Base-by-base conservation (phyloP, 257 asterid genomes). In the Salvia splendens region DNA sequence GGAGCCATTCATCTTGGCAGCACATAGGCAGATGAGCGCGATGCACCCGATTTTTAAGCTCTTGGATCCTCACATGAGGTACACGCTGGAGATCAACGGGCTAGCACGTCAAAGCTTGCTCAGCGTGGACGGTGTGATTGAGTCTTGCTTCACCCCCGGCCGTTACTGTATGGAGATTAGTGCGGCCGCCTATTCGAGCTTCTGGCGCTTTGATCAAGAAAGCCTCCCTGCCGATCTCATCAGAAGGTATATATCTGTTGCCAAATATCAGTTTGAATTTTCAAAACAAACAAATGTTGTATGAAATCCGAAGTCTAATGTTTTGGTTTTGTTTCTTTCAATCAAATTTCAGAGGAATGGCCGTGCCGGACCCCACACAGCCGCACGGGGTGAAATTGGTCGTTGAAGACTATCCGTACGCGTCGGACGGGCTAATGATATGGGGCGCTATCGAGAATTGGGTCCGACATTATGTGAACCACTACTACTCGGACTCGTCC, bases 11-110 rank as follows among this genome's bases (percentile, higher is more conserved):
- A 91, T 94, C 62, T 65, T 94, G 81, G 95, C 96, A 2, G 96
- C 97, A 11, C 96, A 94, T 49, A 80, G 99, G 78, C 99, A 94
- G 73, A 33, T 94, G 82, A 94, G 97, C 40, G 97, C 95, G 5
- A 80, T 94, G 96, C 99, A 94, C 60, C 99, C 99, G 0, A 85
- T 94, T 40, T 94, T 78, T 54, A 91, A 91, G 85, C 96, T 91
- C 43, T 75, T 94, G 83, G 97, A 94, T 69, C 99, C 99, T 5
- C 99, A 94, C 78, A 88, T 94, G 99, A 82, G 99, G 72, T 94
- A 91, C 77, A 91, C 97, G 0, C 42, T 94, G 74, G 99, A 94
- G 82, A 88, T 94, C 72, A 94, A 94, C 42, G 96, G 85, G 0
- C 60, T 94, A 83, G 99, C 99, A 58, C 77, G 99, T 9, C 97